A percentile compares a stretch with the other conserved stretches of the same genome.
Conservation (phyloP, 1,139 yeast species). For the Lodderomyces oxycetoniae region DNA sequence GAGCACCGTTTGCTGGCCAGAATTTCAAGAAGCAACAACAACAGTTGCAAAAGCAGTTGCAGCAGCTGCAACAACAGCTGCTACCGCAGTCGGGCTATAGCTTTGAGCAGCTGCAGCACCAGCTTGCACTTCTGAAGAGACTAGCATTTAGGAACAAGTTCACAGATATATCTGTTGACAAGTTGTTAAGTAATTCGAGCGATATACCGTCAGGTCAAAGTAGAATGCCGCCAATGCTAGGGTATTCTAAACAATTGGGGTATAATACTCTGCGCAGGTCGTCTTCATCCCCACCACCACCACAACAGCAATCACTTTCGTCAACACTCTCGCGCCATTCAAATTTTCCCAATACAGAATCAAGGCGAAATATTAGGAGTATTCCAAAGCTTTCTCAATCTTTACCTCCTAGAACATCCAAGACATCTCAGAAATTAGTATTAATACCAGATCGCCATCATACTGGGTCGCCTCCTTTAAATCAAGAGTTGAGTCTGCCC, state of each 20-base stretch:
- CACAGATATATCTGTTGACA: conserved; percentile 69
- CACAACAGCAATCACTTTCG: conserved; percentile 2
- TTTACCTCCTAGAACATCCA: conserved; percentile 81
- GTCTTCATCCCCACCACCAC: conserved; percentile 5
- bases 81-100: conserved; percentile 14
- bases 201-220: conserved; percentile 82
- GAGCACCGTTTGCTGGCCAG: conserved; percentile 86
- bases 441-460: conserved; percentile 68
- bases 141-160: conserved; percentile 41
- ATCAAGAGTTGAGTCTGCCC: background rate
- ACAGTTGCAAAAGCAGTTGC: conserved; percentile 14
- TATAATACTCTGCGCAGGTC: background rate
- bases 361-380: conserved; percentile 29
- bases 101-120: conserved; percentile 17
- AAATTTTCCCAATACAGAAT: conserved; percentile 5
- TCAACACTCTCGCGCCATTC: conserved; percentile 3
- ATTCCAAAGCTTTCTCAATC: conserved; percentile 60
- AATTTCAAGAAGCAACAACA: conserved; percentile 40
- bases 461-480: conserved; percentile 10
- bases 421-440: conserved; percentile 79
- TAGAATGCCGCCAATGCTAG: conserved; percentile 34
- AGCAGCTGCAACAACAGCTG: conserved; percentile 14
- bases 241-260: conserved; percentile 2
- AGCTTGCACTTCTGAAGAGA: conserved; percentile 24
- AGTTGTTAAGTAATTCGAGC: conserved; percentile 65